Evolutionary conservation across 208 protist genomes (phyloP), one percentile per base, ranked within the genome.

Genomic region (Trypanosoma boissoni): DNA sequence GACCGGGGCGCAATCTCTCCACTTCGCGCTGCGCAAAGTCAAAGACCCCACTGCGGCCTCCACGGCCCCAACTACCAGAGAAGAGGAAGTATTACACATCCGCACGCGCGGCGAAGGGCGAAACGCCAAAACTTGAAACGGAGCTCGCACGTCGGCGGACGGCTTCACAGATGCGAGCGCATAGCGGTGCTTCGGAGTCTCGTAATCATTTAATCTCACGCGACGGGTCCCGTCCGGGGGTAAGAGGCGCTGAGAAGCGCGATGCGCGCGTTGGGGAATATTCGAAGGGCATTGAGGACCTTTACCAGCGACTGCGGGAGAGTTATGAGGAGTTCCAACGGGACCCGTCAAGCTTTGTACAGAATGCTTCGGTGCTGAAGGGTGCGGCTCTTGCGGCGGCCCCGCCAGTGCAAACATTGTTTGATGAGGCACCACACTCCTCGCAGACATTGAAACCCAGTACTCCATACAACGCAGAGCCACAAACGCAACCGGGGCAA

Each of bases 261-360:
- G 64, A 71, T n/a, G 74, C 70, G 2, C 56, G 72, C 27, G 57
- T 63, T n/a, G 20, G 20, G 12, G 65, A 67, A 20, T 79, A 76
- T 37, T 32, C 83, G 2, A 41, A 68, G 3, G 70, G 60, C n/a
- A 83, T 90, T 43, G 83, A 90, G 32, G 64, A 69, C 21, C 73
- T 90, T 14, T 86, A 86, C 48, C 64, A 68, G 9, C 68, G 56
- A 3, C 39, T 89, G 24, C 64, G 72, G 1, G 58, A 48, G 16
- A 75, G 69, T n/a, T 89, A 89, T 61, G 70, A 77, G 41, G 68
- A 64, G 10, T 63, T 86, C 56, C 53, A 55, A 34, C 53, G 64
- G 14, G 54, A 64, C 16, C 64, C 54, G 18, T 44, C 39, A 18
- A 52, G 27, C 28, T 71, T 59, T 59, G 9, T 71, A 2, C 34